Evolutionary conservation across 441 rosid species (phyloP).

Genomic region (Erodium moschatum): DNA sequence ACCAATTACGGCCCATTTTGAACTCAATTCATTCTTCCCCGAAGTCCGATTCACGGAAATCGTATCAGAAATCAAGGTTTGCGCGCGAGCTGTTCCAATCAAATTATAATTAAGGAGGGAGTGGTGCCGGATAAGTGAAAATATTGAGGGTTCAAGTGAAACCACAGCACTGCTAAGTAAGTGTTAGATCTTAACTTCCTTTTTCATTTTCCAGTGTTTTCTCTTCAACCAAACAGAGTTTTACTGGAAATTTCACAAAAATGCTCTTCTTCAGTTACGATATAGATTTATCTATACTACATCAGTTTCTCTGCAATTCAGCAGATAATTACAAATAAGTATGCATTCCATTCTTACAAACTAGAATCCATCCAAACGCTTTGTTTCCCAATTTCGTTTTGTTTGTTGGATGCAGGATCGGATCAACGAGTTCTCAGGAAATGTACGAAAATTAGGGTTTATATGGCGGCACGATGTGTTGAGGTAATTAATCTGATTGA

Average conservation of each 20-base stretch:
- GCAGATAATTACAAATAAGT: not conserved
- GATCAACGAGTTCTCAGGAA: not conserved
- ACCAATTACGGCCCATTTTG: no score
- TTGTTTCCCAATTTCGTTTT: not conserved
- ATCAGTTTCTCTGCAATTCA: not conserved
- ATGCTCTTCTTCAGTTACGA: not conserved
- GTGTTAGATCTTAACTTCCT: not conserved
- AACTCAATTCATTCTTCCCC: no score
- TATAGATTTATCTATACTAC: not conserved
- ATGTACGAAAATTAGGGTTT: not conserved
- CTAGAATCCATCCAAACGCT: not conserved
- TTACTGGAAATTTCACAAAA: no score
- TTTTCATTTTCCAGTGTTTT: not conserved
- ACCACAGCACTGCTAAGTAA: not conserved
- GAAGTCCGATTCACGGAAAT: no score
- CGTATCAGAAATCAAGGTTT: not conserved
- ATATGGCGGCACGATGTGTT: not conserved
- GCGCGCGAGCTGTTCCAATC: not conserved
- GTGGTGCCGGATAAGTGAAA: not conserved
- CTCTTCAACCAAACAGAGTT: not conserved
- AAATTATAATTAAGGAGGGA: not conserved
- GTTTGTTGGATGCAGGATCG: not conserved
- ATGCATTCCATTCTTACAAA: not conserved
- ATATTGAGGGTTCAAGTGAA: not conserved
- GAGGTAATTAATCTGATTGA: not conserved